Conservation (phyloP, 257 asterid species). For the Craterostigma plantagineum region DNA sequence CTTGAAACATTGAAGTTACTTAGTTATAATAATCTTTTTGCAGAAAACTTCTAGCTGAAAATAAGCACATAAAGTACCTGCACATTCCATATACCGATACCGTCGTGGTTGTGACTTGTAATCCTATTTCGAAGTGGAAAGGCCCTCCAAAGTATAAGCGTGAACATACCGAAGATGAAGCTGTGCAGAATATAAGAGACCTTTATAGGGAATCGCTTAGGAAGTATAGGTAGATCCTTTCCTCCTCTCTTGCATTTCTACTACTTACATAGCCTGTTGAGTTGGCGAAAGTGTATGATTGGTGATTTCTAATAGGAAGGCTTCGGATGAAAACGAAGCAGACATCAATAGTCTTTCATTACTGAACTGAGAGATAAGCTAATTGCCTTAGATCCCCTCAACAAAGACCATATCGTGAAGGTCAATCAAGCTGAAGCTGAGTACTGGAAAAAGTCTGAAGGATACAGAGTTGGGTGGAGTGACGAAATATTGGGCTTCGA, state of each 20-base stretch:
- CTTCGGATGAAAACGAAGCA: conserved; percentile 35
- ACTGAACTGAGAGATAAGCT: conserved; percentile 84
- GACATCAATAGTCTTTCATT: conserved; percentile 45
- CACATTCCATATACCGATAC: conserved; percentile 85
- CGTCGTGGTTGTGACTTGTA: conserved; percentile 80
- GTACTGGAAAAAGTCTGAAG: conserved; percentile 85
- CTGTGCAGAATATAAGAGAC: conserved; percentile 49
- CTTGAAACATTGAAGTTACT: conserved; percentile 1
- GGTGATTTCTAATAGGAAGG: conserved; percentile 33
- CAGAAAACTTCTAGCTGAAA: conserved; percentile 74
- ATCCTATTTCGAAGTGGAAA: conserved; percentile 61
- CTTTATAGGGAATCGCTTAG: conserved; percentile 44
- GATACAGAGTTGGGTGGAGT: conserved; percentile 90
- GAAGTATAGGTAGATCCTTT: conserved; percentile 75
- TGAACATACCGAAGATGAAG: conserved; percentile 60
- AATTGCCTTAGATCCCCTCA: conserved; percentile 69
- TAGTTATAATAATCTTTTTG: conserved; percentile 17
- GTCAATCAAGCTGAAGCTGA: conserved; percentile 91
- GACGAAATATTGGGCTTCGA: conserved; percentile 94
- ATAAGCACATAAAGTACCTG: conserved; percentile 86
- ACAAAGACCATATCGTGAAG: conserved; percentile 55
- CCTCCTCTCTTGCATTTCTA: no score
- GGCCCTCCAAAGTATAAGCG: conserved; percentile 62
- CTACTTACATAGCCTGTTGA: no score
- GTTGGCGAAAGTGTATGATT: no score